Evolutionary conservation across 371 early-diverging fungal species (phyloP).

Genomic region (Thermomucor indicae-seudaticae): DNA sequence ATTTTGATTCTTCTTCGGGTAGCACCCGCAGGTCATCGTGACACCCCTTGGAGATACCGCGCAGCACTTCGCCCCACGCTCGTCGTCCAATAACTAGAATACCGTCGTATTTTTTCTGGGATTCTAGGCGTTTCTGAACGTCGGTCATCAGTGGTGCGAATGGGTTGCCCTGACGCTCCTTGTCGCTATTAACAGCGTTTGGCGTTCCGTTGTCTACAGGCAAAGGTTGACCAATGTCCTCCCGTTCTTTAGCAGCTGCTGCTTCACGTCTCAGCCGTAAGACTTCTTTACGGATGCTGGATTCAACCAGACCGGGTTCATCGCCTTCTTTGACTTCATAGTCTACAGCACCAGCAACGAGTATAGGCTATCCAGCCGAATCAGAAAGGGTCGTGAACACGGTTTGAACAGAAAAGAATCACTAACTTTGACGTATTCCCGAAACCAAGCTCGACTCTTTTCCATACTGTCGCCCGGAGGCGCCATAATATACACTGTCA

Average conservation of each 20-base stretch:
- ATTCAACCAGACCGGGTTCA: constrained; percentile 48
- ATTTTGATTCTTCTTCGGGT: constrained; percentile 9
- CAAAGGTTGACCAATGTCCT: constrained; percentile 10
- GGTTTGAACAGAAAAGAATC: neutral
- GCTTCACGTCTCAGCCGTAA: constrained; percentile 44
- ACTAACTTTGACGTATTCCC: constrained; percentile 63
- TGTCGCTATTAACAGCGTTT: neutral
- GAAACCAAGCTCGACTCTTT: constrained; percentile 63
- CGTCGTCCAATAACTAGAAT: constrained; percentile 60
- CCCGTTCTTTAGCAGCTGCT: constrained; percentile 16
- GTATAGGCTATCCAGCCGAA: constrained; percentile 48
- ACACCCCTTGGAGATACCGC: constrained; percentile 60
- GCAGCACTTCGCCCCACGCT: constrained; percentile 54
- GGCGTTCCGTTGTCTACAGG: neutral
- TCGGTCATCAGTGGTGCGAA: constrained; percentile 18
- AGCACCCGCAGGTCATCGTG: constrained; percentile 37
- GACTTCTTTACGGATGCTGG: constrained; percentile 53
- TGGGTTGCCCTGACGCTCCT: constrained; percentile 7
- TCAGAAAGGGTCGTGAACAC: neutral
- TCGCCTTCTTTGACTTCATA: constrained; percentile 64
- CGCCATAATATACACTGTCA: constrained; percentile 56
- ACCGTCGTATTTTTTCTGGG: constrained; percentile 40
- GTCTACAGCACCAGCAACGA: constrained; percentile 66
- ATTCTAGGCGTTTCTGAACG: constrained; percentile 15
- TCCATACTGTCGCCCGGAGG: constrained; percentile 68